phyloP scores from a whole-genome alignment of 768 basidiomycete genomes.

The Termitomyces sp. region DNA sequence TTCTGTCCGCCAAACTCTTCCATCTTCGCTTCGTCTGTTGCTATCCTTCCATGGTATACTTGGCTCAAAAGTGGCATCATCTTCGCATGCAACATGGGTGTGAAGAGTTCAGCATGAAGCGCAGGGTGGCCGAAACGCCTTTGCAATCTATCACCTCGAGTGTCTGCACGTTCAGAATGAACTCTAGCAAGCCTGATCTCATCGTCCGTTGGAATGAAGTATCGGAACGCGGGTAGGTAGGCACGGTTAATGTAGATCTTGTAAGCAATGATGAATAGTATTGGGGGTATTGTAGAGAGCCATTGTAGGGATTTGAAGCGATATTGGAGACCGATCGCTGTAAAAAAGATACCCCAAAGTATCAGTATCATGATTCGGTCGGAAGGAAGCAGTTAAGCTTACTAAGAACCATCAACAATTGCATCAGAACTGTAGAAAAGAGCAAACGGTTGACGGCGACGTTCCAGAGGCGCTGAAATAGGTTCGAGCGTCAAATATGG shows the following conservation, averaged over 20 bases:
- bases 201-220: conserved; percentile 77
- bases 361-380: conserved; percentile 8
- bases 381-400: conserved; percentile 25
- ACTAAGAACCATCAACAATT: conserved; percentile 84
- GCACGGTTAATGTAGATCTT: conserved; percentile 77
- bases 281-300: conserved; percentile 82
- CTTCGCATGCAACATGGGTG: conserved; percentile 82
- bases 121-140: conserved; percentile 96
- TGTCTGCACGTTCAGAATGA: conserved; percentile 75
- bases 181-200: conserved; percentile 75
- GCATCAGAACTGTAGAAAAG: conserved; percentile 80
- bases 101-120: conserved; percentile 80
- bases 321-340: conserved; percentile 85
- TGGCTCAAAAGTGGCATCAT: conserved; percentile 77
- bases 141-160: conserved; percentile 68
- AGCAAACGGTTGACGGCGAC: conserved; percentile 88
- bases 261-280: conserved; percentile 75
- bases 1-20: conserved; percentile 77
- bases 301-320: conserved; percentile 72
- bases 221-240: conserved; percentile 69
- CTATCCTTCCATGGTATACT: conserved; percentile 75
- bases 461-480: conserved; percentile 82
- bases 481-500: background rate
- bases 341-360: background rate
- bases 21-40: conserved; percentile 58